Conservation (phyloP, 257 asterid genomes). For the Datura wrightii region DNA sequence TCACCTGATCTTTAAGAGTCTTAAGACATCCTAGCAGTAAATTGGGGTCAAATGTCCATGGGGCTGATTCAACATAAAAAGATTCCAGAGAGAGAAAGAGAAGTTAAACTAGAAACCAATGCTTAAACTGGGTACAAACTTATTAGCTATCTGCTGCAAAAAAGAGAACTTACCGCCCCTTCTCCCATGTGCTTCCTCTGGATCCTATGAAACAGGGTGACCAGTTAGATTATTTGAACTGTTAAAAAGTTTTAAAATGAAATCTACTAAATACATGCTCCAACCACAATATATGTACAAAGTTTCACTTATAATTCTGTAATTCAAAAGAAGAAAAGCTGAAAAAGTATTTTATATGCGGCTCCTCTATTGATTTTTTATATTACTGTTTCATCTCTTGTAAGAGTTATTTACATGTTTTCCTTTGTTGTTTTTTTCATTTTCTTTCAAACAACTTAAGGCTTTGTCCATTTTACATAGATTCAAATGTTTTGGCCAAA, state of each 20-base stretch:
- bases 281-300: background rate
- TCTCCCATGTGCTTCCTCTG: slow-evolving; percentile 94
- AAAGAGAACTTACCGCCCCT: slow-evolving; percentile 76
- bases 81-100: background rate
- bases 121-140: background rate
- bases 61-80: slow-evolving; percentile 60
- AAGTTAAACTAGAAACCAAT: background rate
- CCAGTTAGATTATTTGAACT: slow-evolving; percentile 33
- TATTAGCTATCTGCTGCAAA: slow-evolving; percentile 22
- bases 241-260: slow-evolving; percentile 3
- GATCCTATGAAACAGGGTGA: slow-evolving; percentile 63
- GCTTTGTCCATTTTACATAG: background rate
- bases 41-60: slow-evolving; percentile 93
- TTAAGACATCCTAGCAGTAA: slow-evolving; percentile 67
- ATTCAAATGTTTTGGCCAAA: background rate
- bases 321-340: background rate
- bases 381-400: background rate
- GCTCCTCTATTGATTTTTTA: background rate
- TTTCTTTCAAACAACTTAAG: background rate
- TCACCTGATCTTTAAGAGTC: slow-evolving; percentile 69
- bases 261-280: background rate
- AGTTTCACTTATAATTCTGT: background rate
- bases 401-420: background rate
- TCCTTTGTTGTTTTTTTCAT: background rate
- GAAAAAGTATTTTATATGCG: background rate